Evolutionary conservation across 306 rosid species (phyloP), one percentile per base, ranked within the genome.

Genomic region (Fragaria nilgerrensis): DNA sequence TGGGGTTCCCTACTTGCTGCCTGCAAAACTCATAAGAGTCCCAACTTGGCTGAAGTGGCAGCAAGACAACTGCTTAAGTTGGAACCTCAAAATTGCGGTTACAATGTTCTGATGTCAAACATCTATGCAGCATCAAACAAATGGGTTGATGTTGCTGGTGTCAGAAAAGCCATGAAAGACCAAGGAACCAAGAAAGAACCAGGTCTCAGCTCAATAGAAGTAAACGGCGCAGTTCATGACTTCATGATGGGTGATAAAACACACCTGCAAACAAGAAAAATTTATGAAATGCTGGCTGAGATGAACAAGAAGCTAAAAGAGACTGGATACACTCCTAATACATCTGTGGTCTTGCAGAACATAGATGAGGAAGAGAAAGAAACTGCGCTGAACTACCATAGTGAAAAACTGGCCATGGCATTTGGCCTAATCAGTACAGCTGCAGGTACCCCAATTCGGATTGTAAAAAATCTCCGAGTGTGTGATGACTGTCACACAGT

Each of bases 331-430:
- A 69, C 48, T 45, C 93, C 91, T 0, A 70, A 85, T 84, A 84
- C 86, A 4, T 83, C 88, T 34, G 86, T 59, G 11, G 89, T 88
- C 61, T 81, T 85, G 72, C 72, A 72, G 78, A 85, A 87, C 64
- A 78, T 84, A 36, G 90, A 84, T 19, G 89, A 45, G 70, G 89
- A 91, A 79, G 89, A 86, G 75, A 91, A 91, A 72, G 96, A 87
- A 78, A 82, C 74, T 13, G 78, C 82, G 6, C 82, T 90, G 0
- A 82, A 74, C 53, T 87, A 84, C 74, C 93, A 90, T 23, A 88
- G 96, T 63, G 96, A 88, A 74, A 90, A 82, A 78, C 77, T 90
- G 61, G 96, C 96, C 16, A 82, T 84, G 86, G 96, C 96, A n/a
- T 90, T 87, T 73, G 93, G 96, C 6, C 88, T 88, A 22, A 84